phyloP scores from a whole-genome alignment of 495 filamentous ascomycete genomes.

The Apiosordaria backusii region DNA sequence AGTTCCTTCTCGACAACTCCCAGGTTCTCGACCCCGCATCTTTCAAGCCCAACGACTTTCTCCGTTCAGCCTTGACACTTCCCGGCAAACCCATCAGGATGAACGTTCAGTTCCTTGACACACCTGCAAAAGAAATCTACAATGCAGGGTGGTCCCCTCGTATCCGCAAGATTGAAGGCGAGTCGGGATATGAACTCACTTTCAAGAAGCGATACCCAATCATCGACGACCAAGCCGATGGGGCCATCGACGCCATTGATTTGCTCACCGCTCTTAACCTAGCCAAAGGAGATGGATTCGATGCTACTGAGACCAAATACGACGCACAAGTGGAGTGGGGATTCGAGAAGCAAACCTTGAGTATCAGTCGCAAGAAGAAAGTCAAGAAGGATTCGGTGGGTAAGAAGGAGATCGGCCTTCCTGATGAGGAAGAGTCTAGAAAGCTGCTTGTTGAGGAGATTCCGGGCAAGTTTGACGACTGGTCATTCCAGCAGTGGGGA shows the following conservation, averaged over 20 bases:
- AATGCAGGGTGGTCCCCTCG: conserved; percentile 32
- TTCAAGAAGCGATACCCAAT: conserved; percentile 32
- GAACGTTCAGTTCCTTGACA: conserved; percentile 36
- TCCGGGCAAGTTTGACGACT: conserved; percentile 30
- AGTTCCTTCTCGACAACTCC: conserved; percentile 28
- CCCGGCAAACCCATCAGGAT: neutral
- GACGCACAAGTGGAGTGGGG: conserved; percentile 35
- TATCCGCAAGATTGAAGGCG: conserved; percentile 32
- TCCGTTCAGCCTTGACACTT: conserved; percentile 23
- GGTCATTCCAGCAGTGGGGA: conserved; percentile 22
- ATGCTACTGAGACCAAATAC: conserved; percentile 25
- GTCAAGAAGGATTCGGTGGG: conserved; percentile 13
- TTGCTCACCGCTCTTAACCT: conserved; percentile 23
- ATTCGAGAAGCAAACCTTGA: conserved; percentile 30
- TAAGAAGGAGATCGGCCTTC: conserved; percentile 25
- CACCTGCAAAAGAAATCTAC: conserved; percentile 26
- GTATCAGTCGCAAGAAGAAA: conserved; percentile 28
- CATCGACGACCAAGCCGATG: neutral
- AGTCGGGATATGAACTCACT: conserved; percentile 29
- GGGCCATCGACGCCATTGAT: conserved; percentile 19
- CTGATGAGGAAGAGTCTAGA: conserved; percentile 16
- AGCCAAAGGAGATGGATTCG: conserved; percentile 28
- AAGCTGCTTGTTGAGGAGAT: conserved; percentile 27
- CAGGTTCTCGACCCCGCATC: conserved; percentile 20
- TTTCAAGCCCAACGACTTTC: conserved; percentile 27